Percentiles rank a stretch among this genome's conserved stretches.
phyloP scores from a whole-genome alignment of 2,329 filamentous ascomycete species.

The Penicillium sumatraense region DNA sequence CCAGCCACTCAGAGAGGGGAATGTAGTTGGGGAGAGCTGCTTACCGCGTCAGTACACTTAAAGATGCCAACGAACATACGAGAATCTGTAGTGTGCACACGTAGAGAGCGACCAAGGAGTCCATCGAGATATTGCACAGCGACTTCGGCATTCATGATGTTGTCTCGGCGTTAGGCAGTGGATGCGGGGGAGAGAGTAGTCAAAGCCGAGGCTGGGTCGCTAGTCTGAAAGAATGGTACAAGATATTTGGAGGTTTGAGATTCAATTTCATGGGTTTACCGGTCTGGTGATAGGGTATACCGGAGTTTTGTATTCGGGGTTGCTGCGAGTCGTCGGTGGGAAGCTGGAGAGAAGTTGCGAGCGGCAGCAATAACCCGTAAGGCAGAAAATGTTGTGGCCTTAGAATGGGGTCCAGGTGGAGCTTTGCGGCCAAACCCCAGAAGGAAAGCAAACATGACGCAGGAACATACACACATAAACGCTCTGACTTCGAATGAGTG shows the following conservation, averaged over 20 bases:
- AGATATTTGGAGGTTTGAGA: not conserved
- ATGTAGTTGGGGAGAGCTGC: conserved; percentile 32
- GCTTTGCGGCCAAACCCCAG: too few species aligned
- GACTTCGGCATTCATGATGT: conserved; percentile 41
- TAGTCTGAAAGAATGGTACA: not conserved
- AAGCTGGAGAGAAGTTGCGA: not conserved
- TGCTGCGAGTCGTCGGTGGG: not conserved
- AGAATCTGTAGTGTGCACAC: conserved; percentile 78
- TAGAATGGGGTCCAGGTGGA: too few species aligned
- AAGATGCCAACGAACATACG: conserved; percentile 89
- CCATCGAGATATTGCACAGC: conserved; percentile 52
- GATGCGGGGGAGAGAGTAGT: not conserved
- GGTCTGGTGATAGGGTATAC: too few species aligned
- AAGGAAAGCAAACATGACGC: not conserved
- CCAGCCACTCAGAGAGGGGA: not conserved
- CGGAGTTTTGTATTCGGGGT: not conserved
- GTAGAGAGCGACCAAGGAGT: conserved; percentile 77
- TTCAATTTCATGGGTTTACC: too few species aligned
- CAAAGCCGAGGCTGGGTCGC: not conserved
- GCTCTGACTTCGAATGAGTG: not conserved
- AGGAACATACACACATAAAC: not conserved
- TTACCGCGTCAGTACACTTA: conserved; percentile 91
- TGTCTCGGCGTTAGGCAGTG: not conserved
- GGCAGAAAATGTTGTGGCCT: not conserved
- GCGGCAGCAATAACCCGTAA: not conserved